A percentile compares a stretch with the other conserved stretches of the same genome.
These are phyloP conservation scores for Earliella scabrosa DNA, from an alignment of 1,284 basidiomycete genomes.

Conservation along the genomic window DNA sequence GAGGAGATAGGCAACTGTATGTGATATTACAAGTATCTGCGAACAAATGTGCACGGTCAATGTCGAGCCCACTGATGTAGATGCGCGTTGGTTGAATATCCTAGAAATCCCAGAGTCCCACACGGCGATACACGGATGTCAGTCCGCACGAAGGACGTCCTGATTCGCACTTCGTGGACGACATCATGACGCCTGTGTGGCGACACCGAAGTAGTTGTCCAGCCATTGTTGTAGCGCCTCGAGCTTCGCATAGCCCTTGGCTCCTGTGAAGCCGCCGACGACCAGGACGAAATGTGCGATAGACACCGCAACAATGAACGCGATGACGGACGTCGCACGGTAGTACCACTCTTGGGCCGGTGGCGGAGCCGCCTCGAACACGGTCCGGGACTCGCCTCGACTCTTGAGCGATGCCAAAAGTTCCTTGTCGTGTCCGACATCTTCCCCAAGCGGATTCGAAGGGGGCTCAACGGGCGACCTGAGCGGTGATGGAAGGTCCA, in stretches of 20 bases:
- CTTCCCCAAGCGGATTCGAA: conserved; percentile 25
- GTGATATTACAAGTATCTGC: no score
- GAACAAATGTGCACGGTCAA: no score
- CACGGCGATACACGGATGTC: no score
- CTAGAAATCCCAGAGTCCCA: no score
- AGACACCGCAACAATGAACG: conserved; percentile 53
- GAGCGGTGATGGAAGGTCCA: conserved; percentile 27
- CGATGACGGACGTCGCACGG: conserved; percentile 44
- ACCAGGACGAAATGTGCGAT: conserved; percentile 56
- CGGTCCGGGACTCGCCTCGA: conserved; percentile 17
- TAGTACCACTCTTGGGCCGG: conserved; percentile 26
- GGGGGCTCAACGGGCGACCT: conserved; percentile 23
- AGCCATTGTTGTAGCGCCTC: conserved; percentile 48
- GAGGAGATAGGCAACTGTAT: no score
- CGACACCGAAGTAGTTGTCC: conserved; percentile 8
- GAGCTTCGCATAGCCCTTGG: conserved; percentile 50
- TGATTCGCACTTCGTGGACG: no score
- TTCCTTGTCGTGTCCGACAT: conserved; percentile 9
- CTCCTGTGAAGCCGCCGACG: conserved; percentile 53
- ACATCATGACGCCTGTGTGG: conserved; percentile 13
- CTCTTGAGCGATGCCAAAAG: conserved; percentile 15
- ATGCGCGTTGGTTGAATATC: no score
- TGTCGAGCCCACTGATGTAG: no score
- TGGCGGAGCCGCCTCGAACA: conserved; percentile 21
- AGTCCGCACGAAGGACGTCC: no score